These are phyloP conservation scores for Paspalum vaginatum DNA, from an alignment of 176 grass and related monocot genomes.

Conservation along the genomic window DNA sequence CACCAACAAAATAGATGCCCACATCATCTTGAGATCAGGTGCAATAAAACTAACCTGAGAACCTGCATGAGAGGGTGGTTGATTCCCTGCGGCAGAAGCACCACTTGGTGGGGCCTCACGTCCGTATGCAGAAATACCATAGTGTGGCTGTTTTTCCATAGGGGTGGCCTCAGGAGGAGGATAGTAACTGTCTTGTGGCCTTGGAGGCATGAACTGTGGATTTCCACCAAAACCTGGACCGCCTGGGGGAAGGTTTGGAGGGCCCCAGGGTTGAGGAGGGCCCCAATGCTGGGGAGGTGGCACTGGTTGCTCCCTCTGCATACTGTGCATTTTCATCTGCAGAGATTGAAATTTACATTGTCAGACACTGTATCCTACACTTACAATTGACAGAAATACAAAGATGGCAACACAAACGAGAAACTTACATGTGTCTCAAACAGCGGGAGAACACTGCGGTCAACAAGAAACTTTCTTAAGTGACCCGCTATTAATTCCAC, in stretches of 20 bases:
- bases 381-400: background rate
- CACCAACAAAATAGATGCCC: slow-evolving; percentile 4
- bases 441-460: slow-evolving; percentile 78
- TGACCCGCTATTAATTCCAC: slow-evolving; percentile 83
- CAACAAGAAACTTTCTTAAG: slow-evolving; percentile 93
- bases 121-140: slow-evolving; percentile 73
- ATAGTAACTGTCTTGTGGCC: slow-evolving; percentile 64
- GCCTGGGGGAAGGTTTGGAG: slow-evolving; percentile 50
- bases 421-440: slow-evolving; percentile 80
- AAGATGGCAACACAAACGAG: slow-evolving; percentile 5
- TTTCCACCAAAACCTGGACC: slow-evolving; percentile 73
- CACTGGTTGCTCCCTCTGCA: slow-evolving; percentile 68
- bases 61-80: slow-evolving; percentile 45
- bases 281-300: slow-evolving; percentile 65
- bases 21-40: background rate
- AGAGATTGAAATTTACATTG: slow-evolving; percentile 36
- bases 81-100: slow-evolving; percentile 52
- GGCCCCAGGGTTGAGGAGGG: slow-evolving; percentile 72
- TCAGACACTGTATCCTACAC: slow-evolving; percentile 21
- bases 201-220: slow-evolving; percentile 77
- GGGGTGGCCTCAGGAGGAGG: slow-evolving; percentile 47
- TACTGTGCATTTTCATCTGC: slow-evolving; percentile 66
- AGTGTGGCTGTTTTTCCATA: slow-evolving; percentile 78
- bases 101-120: slow-evolving; percentile 54
- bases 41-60: slow-evolving; percentile 62